Conservation (phyloP, 176 grass and related monocot species). For the Alopecurus myosuroides region DNA sequence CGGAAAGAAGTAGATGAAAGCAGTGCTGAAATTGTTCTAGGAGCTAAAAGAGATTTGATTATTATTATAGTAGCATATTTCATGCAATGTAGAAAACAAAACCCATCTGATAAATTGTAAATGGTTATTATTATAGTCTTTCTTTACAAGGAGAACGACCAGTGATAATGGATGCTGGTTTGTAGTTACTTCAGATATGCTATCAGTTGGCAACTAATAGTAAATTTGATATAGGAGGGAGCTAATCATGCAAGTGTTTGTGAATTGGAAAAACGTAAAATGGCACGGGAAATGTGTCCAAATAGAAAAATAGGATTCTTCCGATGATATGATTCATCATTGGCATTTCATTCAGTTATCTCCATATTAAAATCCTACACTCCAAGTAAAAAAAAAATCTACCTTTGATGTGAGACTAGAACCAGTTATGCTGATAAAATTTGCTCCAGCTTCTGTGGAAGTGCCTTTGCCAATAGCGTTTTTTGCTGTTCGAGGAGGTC, state of each 20-base stretch:
- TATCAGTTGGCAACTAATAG: not conserved
- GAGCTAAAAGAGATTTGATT: slow-evolving; percentile 12
- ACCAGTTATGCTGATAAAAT: slow-evolving; percentile 90
- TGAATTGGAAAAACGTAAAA: slow-evolving; percentile 3
- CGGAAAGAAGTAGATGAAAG: not conserved
- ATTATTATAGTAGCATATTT: not conserved
- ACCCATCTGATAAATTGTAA: not conserved
- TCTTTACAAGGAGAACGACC: not conserved
- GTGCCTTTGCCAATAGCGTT: slow-evolving; percentile 96
- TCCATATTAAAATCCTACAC: not conserved
- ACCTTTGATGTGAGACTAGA: slow-evolving; percentile 95
- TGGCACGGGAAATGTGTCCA: not conserved
- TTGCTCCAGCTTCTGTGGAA: slow-evolving; percentile 97
- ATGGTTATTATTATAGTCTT: not conserved
- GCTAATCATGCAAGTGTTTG: not conserved
- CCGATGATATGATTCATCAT: not conserved
- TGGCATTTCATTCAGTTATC: not conserved
- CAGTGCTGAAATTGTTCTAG: not conserved
- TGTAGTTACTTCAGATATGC: not conserved
- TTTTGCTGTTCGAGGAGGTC: slow-evolving; percentile 84
- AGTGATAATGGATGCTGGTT: not conserved
- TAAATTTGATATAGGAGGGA: not conserved
- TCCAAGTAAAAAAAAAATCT: slow-evolving; percentile 17
- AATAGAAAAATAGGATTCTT: not conserved
- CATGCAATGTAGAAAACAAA: not conserved